Base-by-base conservation (phyloP, 208 protist species). In the Wallacemonas rigidus region DNA sequence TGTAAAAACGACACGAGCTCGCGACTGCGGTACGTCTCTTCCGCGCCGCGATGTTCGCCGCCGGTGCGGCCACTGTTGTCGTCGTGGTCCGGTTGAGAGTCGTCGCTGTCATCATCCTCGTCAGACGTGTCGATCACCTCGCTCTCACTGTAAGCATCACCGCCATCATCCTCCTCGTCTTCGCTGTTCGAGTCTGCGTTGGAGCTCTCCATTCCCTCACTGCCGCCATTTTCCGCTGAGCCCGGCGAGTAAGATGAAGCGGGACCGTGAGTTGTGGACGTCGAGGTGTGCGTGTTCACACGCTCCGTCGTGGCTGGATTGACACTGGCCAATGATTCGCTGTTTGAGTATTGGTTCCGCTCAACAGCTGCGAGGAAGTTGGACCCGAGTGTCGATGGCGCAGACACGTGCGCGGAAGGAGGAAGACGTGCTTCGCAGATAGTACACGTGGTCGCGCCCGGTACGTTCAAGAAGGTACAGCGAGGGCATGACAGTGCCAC, bases 1-100 rank as follows among this genome's bases (percentile, higher is more conserved):
- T 86, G 76, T n/a, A 92, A 53, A 48, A 89, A 87, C 39, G 51
- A 53, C 3, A 88, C 83, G 26, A 89, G 76, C 45, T 86, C 79
- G 26, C 65, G 67, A 71, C 86, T 77, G 36, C 50, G 54, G 54
- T 62, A 40, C 41, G 11, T 53, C 15, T 53, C 54, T 26, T 64
- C 8, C 14, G 26, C 26, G 26, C 26, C 26, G 26, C 26, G 26
- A 26, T 26, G 26, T 26, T 70, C 62, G 2, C 44, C 17, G 44
- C 39, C 72, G 39, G 38, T 51, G 8, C 1, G 6, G 35, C 56
- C 57, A 41, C 43, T 44, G 9, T 17, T n/a, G 43, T 3, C 12
- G 40, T 35, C 36, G 11, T 38, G 11, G 55, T 47, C 50, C 6
- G 9, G 35, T 3, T 15, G 67, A 68, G 63, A 57, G 48, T 41